Percentiles rank a stretch among this genome's conserved stretches.
phyloP scores from a whole-genome alignment of 129 eudicot genomes.

The Flaveria linearis region DNA sequence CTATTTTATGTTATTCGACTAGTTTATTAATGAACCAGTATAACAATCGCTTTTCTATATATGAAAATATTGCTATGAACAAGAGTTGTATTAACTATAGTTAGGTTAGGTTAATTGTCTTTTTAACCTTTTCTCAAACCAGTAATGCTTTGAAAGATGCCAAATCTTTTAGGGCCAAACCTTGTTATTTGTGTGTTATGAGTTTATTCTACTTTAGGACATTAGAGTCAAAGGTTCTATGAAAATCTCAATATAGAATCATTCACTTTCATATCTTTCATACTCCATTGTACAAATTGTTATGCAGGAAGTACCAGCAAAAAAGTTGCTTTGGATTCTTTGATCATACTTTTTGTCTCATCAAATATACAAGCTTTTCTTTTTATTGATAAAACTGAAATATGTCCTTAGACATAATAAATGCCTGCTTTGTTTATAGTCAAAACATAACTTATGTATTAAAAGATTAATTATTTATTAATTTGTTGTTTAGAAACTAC shows the following conservation, averaged over 20 bases:
- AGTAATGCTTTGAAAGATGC: conserved; percentile 31
- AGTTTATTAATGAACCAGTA: too few species aligned
- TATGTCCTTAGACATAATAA: neutral
- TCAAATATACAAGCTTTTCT: conserved; percentile 1
- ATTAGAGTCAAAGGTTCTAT: conserved; percentile 28
- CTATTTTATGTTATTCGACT: too few species aligned
- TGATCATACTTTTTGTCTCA: conserved; percentile 24
- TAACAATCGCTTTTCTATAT: too few species aligned
- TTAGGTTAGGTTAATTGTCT: too few species aligned
- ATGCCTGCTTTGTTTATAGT: too few species aligned
- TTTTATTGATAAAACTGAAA: neutral
- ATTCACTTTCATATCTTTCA: conserved; percentile 19
- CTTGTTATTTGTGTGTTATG: conserved; percentile 7
- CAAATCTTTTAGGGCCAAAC: conserved; percentile 16
- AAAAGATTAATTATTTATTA: too few species aligned
- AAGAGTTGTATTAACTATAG: too few species aligned
- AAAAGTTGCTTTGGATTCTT: conserved; percentile 33
- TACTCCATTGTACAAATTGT: conserved; percentile 21
- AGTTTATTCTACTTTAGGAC: conserved; percentile 27
- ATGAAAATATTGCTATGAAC: too few species aligned
- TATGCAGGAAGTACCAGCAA: neutral
- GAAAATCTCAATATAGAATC: conserved; percentile 8
- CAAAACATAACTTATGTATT: too few species aligned
- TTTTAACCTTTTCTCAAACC: neutral
- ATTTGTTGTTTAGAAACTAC: too few species aligned